Conservation (phyloP, 1,139 yeast species). For the Suhomyces chickasaworum region DNA sequence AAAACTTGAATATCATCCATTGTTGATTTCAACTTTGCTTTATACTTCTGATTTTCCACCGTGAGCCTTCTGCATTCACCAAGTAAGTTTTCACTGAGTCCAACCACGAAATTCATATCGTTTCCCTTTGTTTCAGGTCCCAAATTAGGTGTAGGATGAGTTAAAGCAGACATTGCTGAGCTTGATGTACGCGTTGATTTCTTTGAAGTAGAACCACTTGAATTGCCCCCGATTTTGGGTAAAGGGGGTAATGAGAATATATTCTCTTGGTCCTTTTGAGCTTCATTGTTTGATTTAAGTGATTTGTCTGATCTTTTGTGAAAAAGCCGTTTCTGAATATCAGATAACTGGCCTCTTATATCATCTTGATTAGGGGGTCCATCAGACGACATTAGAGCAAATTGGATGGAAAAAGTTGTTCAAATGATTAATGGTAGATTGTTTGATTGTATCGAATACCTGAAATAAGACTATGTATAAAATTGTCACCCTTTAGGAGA, state of each 20-base stretch:
- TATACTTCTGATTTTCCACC: conserved; percentile 62
- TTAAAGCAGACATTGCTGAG: conserved; percentile 21
- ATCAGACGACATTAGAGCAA: conserved; percentile 8
- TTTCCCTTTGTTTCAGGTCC: conserved; percentile 54
- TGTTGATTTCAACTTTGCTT: conserved; percentile 42
- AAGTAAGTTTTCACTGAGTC: conserved; percentile 75
- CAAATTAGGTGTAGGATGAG: conserved; percentile 34
- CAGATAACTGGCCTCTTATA: conserved; percentile 60
- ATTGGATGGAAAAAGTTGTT: background rate
- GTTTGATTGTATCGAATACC: background rate
- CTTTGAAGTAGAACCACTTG: background rate
- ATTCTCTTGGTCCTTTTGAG: conserved; percentile 25
- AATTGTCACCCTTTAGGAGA: background rate
- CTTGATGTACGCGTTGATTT: conserved; percentile 14
- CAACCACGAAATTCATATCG: conserved; percentile 81
- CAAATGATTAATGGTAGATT: background rate
- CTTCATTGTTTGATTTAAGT: conserved; percentile 8
- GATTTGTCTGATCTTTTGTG: conserved; percentile 22
- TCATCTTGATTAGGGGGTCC: conserved; percentile 31
- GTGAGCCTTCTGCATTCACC: conserved; percentile 78
- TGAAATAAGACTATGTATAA: background rate
- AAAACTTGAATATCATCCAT: conserved; percentile 43
- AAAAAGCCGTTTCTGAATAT: conserved; percentile 57
- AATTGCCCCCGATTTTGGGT: conserved; percentile 21
- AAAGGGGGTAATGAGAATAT: conserved; percentile 25